Evolutionary conservation across 108 stramenopile species (phyloP), one percentile per base, ranked within the genome.

Genomic region (Nannochloropsis gaditana): DNA sequence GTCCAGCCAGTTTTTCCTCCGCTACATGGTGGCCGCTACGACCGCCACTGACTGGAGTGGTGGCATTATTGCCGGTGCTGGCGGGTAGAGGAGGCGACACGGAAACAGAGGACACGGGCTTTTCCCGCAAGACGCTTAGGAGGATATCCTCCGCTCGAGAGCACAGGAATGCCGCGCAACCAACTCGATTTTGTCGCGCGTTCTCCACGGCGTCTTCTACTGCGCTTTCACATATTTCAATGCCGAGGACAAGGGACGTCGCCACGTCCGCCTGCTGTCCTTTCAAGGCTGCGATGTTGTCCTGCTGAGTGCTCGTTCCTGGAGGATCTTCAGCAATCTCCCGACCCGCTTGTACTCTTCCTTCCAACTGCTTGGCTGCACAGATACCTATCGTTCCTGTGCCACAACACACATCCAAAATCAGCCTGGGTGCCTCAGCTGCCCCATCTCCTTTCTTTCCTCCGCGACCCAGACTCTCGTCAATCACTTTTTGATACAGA

Each of bases 351-450:
- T 31, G 31, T 31, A 31, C 31, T 84, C 21, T 45, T 84, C 84
- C 3, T 80, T 84, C 87, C 17, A 47, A 79, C 21, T 45, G 84
- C 84, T 73, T 84, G 2, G 87, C 84, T 5, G 84, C 84, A 81
- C 93, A 91, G 41, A 97, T 84, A 9, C 97, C 97, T 79, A 97
- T 97, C 10, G 95, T 94, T 9, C 97, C 97, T 43, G 97, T 96
- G 5, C 97, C 97, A 88, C 97, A 97, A 91, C 96, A 97, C 0
- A 97, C 96, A 84, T 97, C 97, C 44, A 97, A 90, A 2, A 95
- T 85, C 17, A 95, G n/a, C 59, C n/a, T 73, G 3, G 3, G 59
- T n/a, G 19, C 5, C 59, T 73, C 59, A 2, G 15, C 59, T 3
- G 15, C 59, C 8, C n/a, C 8, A 15, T 6, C 59, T n/a, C 59